A percentile compares a stretch with the other conserved stretches of the same genome.
Conservation (phyloP, 768 basidiomycete genomes). For the Calocera viscosa region DNA sequence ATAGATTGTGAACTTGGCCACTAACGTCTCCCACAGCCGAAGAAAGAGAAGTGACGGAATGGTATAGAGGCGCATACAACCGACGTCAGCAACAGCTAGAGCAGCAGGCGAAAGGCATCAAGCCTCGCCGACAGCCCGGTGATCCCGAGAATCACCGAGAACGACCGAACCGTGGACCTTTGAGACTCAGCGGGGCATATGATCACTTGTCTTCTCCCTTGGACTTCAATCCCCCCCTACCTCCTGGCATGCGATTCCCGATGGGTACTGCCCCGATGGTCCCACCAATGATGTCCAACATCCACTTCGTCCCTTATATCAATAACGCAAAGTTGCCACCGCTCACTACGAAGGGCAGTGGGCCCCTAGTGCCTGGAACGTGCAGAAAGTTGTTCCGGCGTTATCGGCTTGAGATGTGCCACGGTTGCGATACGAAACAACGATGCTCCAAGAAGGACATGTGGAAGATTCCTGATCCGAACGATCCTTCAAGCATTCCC, state of each 20-base stretch:
- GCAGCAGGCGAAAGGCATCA: neutral
- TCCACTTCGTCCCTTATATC: neutral
- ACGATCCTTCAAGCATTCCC: neutral
- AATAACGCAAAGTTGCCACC: neutral
- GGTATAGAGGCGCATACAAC: neutral
- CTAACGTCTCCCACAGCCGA: neutral
- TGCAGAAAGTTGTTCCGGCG: constrained; percentile 3
- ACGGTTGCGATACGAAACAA: constrained; percentile 4
- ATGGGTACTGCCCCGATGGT: neutral
- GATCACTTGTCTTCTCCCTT: neutral
- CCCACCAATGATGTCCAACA: neutral
- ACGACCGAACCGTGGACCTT: neutral
- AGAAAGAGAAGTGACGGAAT: neutral
- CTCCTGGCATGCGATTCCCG: neutral
- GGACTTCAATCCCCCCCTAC: neutral
- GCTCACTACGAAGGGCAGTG: neutral
- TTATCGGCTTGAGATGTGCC: neutral
- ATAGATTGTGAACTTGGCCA: neutral
- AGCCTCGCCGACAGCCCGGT: neutral
- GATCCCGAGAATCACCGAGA: neutral
- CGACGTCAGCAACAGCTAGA: neutral
- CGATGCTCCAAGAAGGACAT: constrained; percentile 7
- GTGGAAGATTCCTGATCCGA: constrained; percentile 5
- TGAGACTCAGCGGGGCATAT: neutral
- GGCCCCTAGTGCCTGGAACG: neutral